Evolutionary conservation across 1,284 basidiomycete genomes (phyloP).

Genomic region (Moesziomyces antarcticus): DNA sequence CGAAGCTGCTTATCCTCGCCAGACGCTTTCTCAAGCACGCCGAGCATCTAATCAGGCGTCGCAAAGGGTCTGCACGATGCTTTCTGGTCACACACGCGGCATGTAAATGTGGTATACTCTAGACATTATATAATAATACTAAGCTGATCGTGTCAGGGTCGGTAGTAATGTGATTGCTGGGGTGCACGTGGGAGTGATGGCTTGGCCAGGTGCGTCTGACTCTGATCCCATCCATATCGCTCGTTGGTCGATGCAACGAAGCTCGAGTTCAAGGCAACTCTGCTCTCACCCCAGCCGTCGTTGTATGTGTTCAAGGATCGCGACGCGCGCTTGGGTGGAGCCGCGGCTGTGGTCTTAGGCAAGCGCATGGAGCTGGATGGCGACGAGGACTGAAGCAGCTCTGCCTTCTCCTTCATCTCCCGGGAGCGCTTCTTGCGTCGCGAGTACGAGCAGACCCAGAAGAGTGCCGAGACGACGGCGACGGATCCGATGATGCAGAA

Average conservation of each 20-base stretch:
- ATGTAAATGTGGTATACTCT: neutral
- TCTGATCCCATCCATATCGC: slow-evolving; percentile 16
- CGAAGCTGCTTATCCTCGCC: no score
- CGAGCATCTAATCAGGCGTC: neutral
- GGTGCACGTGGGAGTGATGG: slow-evolving; percentile 9
- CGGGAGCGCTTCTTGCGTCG: slow-evolving; percentile 27
- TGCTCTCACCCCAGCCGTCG: slow-evolving; percentile 33
- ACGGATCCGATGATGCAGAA: slow-evolving; percentile 22
- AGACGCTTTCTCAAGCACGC: neutral
- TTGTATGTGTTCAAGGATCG: slow-evolving; percentile 6
- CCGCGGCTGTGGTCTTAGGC: neutral
- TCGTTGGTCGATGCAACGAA: slow-evolving; percentile 27
- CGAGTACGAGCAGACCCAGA: slow-evolving; percentile 38
- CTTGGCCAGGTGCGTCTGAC: neutral
- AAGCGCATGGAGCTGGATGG: slow-evolving; percentile 2
- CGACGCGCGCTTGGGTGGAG: slow-evolving; percentile 7
- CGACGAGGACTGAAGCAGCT: slow-evolving; percentile 12
- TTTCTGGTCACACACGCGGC: neutral
- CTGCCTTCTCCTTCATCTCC: slow-evolving; percentile 23
- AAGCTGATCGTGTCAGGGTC: neutral
- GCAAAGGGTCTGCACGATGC: neutral
- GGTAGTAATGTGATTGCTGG: slow-evolving; percentile 21
- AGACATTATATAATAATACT: neutral
- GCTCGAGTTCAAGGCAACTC: slow-evolving; percentile 38
- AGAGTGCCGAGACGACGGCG: slow-evolving; percentile 15